phyloP scores from a whole-genome alignment of 148 eudicot genomes.

The Camellia granthamiana region DNA sequence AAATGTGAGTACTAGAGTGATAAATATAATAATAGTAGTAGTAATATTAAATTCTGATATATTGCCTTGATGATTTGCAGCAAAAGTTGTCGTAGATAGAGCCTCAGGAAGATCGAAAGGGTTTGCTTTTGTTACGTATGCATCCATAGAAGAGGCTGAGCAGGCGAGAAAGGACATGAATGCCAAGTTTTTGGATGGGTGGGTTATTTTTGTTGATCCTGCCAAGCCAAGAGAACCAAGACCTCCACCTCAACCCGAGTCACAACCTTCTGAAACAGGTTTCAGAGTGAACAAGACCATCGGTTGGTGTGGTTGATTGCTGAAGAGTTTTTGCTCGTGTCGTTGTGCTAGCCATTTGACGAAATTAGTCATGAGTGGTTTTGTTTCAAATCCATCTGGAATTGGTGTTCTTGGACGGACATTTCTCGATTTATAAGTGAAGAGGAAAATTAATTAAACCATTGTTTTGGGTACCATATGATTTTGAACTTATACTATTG shows the following conservation, averaged over 20 bases:
- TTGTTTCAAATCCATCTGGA: not conserved
- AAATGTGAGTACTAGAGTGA: not conserved
- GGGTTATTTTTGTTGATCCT: slow-evolving; percentile 98
- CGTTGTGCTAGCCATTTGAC: not conserved
- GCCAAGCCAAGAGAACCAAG: slow-evolving; percentile 73
- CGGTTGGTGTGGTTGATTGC: slow-evolving; percentile 73
- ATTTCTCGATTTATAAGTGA: not conserved
- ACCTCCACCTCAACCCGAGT: slow-evolving; percentile 48
- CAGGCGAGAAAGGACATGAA: slow-evolving; percentile 81
- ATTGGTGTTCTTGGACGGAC: too few relatives aligned
- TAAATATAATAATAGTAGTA: not conserved
- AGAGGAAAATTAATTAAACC: not conserved
- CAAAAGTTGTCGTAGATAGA: slow-evolving; percentile 68
- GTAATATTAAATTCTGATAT: not conserved
- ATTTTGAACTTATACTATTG: not conserved
- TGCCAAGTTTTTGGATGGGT: slow-evolving; percentile 85
- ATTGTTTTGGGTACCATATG: not conserved
- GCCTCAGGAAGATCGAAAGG: slow-evolving; percentile 81
- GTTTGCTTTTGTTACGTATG: slow-evolving; percentile 83
- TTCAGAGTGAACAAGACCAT: slow-evolving; percentile 77
- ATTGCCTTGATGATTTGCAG: slow-evolving; percentile 37
- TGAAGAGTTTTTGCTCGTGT: not conserved
- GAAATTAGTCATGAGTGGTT: not conserved
- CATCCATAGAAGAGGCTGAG: slow-evolving; percentile 82
- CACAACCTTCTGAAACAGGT: slow-evolving; percentile 51